phyloP scores from a whole-genome alignment of 73 alveolate genomes.

The Tetrahymena thermophila region DNA sequence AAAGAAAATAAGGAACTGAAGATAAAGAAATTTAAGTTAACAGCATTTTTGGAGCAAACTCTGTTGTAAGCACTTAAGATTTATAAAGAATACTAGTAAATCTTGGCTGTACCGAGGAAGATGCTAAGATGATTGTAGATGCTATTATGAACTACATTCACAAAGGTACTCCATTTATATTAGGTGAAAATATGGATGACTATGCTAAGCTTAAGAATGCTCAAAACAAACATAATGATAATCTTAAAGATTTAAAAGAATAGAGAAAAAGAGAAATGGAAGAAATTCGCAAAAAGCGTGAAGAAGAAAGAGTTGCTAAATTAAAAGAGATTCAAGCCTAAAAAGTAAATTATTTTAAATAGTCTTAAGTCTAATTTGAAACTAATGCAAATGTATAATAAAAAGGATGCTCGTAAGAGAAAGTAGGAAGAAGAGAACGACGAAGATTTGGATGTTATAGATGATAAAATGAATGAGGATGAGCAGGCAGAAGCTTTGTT shows the following conservation, averaged over 20 bases:
- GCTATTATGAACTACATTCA: neutral
- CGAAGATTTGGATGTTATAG: conserved; percentile 11
- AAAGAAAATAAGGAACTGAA: conserved; percentile 19
- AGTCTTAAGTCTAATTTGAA: neutral
- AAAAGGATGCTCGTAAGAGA: neutral
- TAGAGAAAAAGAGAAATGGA: neutral
- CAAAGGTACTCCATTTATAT: neutral
- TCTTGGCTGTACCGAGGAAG: neutral
- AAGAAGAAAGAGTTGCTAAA: neutral
- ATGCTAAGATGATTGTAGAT: neutral
- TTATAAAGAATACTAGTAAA: neutral
- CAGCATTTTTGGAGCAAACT: conserved; percentile 4
- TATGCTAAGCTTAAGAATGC: neutral
- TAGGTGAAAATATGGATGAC: neutral
- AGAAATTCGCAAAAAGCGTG: neutral
- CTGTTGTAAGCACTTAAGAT: neutral
- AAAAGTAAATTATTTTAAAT: neutral
- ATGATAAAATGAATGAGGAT: conserved; percentile 27
- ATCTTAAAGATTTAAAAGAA: neutral
- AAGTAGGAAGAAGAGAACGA: neutral
- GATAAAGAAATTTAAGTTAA: conserved; percentile 29
- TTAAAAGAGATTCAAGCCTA: neutral
- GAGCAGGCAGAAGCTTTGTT: conserved; percentile 14
- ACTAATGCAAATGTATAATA: neutral
- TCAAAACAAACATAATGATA: neutral